Evolutionary conservation across 129 eudicot species (phyloP), one percentile per base, ranked within the genome.

Genomic region (Smallanthus sonchifolius): DNA sequence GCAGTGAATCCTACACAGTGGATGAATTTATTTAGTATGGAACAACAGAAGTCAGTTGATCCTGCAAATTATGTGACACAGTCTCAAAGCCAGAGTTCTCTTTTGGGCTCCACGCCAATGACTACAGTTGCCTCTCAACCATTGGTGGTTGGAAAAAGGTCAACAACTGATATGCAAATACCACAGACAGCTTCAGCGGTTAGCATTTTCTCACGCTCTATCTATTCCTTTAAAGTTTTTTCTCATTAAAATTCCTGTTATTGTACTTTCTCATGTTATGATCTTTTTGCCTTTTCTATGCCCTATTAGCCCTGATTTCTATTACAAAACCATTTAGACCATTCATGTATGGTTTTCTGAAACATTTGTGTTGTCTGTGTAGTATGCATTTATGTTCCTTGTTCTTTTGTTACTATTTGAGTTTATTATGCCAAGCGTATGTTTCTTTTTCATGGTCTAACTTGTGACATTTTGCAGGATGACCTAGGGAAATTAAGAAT

Each of bases 1-100:
- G 97, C 90, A 63, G 97, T 86, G 67, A 91, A 95, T 75, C 96
- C 96, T 76, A 76, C 94, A 2, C 75, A 87, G 44, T 95, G 84
- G 92, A 88, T 88, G 93, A 82, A 83, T 77, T 62, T 95, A 55
- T 37, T 95, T 5, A 86, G 83, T 30, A 75, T 78, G 84, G 92
- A 86, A 63, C 88, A 86, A 43, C 87, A 83, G 69, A 87, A 83
- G 78, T 83, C 85, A 39, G 85, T 74, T 72, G 88, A 74, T 55
- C 84, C 90, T 82, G 39, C 63, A 34, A 84, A 73, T n/a, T 47
- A 44, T 51, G 7, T 72, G 19, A 65, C 77, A 6, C 87, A 85
- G 63, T 55, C 80, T 55, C 54, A 71, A 28, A 83, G 70, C 80
- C 77, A 83, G 28, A 83, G 72, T 70, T 77, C 90, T 76, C 52